These are phyloP conservation scores for Boletus reticulatus DNA, from an alignment of 768 basidiomycete species.

Conservation along the genomic window DNA sequence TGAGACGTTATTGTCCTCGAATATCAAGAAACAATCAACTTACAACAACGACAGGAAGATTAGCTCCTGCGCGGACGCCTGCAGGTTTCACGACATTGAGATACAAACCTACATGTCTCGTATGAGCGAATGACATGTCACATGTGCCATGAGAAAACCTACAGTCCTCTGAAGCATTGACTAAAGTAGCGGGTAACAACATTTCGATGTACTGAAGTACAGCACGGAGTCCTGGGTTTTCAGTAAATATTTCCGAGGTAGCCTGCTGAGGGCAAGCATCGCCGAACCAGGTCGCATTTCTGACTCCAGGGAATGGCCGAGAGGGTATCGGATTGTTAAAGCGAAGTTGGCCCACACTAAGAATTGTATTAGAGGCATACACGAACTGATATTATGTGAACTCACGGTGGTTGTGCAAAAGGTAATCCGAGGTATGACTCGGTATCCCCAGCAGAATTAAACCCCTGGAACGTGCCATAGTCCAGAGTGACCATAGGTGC, in stretches of 20 bases:
- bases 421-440: not conserved
- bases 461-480: not conserved
- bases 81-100: slow-evolving; percentile 13
- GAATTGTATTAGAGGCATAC: not conserved
- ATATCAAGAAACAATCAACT: not conserved
- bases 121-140: not conserved
- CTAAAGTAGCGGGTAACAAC: not conserved
- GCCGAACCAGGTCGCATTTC: slow-evolving; percentile 16
- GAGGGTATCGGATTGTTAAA: slow-evolving; percentile 15
- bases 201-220: not conserved
- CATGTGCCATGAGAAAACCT: not conserved
- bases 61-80: not conserved
- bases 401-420: slow-evolving; percentile 2
- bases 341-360: slow-evolving; percentile 16
- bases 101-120: slow-evolving; percentile 20
- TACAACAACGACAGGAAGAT: slow-evolving; percentile 25
- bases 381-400: accelerated
- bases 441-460: slow-evolving; percentile 1
- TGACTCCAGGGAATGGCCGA: not conserved
- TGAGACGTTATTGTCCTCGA: not conserved
- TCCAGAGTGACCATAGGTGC: not conserved
- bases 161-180: slow-evolving; percentile 17
- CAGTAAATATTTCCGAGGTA: not conserved
- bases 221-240: not conserved
- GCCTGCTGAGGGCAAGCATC: slow-evolving; percentile 42